These are phyloP conservation scores for Hymenoscyphus albidus DNA, from an alignment of 2,329 filamentous ascomycete genomes.

Conservation along the genomic window DNA sequence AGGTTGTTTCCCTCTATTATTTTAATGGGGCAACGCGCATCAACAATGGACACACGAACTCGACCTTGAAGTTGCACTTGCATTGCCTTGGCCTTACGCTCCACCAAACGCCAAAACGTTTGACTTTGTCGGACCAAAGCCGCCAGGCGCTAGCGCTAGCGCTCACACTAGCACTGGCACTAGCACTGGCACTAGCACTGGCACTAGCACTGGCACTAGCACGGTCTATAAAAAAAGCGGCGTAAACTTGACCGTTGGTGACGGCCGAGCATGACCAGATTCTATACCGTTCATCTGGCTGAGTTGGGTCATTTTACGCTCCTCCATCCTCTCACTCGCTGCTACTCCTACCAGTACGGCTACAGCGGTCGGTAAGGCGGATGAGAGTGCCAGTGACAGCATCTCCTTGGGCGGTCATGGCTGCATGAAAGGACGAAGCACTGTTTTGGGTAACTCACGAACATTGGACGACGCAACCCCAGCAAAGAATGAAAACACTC, in stretches of 20 bases:
- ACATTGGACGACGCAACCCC: not conserved
- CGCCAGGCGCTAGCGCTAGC: not conserved
- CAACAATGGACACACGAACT: not conserved
- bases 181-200: no score
- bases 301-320: not conserved
- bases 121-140: not conserved
- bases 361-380: no score
- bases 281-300: not conserved
- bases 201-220: no score
- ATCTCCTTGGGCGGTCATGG: not conserved
- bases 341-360: no score
- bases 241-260: not conserved
- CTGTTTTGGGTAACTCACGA: not conserved
- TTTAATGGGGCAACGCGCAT: not conserved
- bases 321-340: not conserved
- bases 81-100: not conserved
- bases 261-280: not conserved
- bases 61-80: not conserved
- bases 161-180: no score
- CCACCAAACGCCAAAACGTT: not conserved
- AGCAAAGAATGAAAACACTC: not conserved
- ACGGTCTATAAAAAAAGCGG: not conserved
- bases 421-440: not conserved
- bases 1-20: no score
- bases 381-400: not conserved